Evolutionary conservation across 495 filamentous ascomycete genomes (phyloP), one percentile per base, ranked within the genome.

Genomic region (Poronia punctata): DNA sequence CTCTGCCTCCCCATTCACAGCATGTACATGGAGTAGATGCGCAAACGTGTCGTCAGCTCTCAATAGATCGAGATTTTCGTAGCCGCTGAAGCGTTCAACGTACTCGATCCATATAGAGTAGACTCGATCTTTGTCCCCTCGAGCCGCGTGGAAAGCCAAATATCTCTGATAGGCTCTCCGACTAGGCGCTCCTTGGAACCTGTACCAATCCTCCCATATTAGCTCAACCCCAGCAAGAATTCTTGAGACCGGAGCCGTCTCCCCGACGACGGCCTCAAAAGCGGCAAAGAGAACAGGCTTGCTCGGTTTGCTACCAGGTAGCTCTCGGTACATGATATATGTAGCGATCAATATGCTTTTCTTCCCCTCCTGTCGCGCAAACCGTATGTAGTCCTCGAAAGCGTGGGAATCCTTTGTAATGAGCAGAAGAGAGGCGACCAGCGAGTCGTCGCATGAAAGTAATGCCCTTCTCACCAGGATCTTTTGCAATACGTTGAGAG

Each of bases 1-100:
- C 14, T 59, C 43, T 1, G 80, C 56, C 38, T 93, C 76, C 0
- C 77, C 82, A 36, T 71, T 61, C 19, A 70, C 68, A 3, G 84
- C 79, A 57, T 89, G 70, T 4, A 79, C 80, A 34, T 79, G 66
- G 23, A 93, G 70, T 11, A 86, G 56, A 7, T 69, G 68, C 16
- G 55, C 25, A 35, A 70, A 53, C 21, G 56, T 65, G 12, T 72
- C 54, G 36, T 64, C 48, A 14, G 51, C 44, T 35, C 59, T 6
- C 5, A 48, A 4, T 4, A 7, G 5, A 17, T 38, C 35, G 48
- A 57, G 8, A 45, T 43, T 50, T 12, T 37, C 42, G 7, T 49
- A 52, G 60, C 54, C 35, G 46, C 64, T 32, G 52, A 50, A 60
- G 16, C 46, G 22, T 17, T 49, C 50, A 14, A 46, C 38, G 38